phyloP scores from a whole-genome alignment of 805 yeast genomes.

The Lachancea cidri region DNA sequence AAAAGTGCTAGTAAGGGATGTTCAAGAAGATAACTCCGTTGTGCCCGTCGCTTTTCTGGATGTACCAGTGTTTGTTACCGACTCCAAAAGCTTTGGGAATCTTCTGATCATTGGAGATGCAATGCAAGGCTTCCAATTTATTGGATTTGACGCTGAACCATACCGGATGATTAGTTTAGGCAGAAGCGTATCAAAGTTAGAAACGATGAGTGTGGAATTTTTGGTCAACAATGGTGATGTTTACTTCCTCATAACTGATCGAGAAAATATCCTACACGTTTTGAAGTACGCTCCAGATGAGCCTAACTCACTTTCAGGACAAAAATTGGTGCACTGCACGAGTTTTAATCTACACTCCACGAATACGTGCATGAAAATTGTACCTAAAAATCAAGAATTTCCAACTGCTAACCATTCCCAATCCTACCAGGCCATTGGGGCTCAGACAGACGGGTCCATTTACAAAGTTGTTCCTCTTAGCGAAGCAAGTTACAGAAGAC shows the following conservation, averaged over 20 bases:
- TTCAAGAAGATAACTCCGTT: conserved; percentile 78
- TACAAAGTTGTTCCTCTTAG: conserved; percentile 66
- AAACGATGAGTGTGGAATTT: conserved; percentile 59
- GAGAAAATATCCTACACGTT: conserved; percentile 59
- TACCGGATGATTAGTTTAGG: conserved; percentile 77
- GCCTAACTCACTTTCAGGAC: conserved; percentile 76
- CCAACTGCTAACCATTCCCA: conserved; percentile 14
- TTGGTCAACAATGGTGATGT: conserved; percentile 65
- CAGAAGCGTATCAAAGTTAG: conserved; percentile 60
- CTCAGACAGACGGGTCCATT: conserved; percentile 74
- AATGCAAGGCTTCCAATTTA: conserved; percentile 62
- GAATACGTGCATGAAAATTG: conserved; percentile 48
- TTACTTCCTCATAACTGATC: conserved; percentile 63
- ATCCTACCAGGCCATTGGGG: conserved; percentile 61
- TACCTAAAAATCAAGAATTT: conserved; percentile 36
- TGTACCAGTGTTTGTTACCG: conserved; percentile 72
- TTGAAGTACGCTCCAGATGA: conserved; percentile 91
- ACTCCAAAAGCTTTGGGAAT: conserved; percentile 78
- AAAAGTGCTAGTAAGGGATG: conserved; percentile 66
- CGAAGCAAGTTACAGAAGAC: conserved; percentile 71
- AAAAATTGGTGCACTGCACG: conserved; percentile 60
- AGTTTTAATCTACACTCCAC: conserved; percentile 64
- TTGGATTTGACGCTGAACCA: conserved; percentile 94
- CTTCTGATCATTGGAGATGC: conserved; percentile 78
- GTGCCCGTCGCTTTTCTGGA: conserved; percentile 94